These are phyloP conservation scores for Backusella mclennaniae DNA, from an alignment of 192 early-diverging fungal genomes.

Conservation along the genomic window DNA sequence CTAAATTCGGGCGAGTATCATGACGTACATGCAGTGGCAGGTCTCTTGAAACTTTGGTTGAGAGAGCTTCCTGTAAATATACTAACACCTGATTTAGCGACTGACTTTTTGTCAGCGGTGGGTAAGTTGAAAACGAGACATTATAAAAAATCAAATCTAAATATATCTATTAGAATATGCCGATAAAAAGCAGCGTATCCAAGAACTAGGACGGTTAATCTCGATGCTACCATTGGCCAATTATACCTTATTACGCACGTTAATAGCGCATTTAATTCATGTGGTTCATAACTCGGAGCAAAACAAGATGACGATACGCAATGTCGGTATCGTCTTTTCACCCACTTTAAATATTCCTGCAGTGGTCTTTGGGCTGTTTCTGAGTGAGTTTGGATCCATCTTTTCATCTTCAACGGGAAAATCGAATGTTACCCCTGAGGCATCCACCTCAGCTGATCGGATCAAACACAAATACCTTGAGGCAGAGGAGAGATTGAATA, in stretches of 20 bases:
- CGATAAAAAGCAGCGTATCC: conserved; percentile 73
- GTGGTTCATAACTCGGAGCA: conserved; percentile 79
- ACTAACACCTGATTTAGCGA: conserved; percentile 77
- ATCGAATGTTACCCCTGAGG: background rate
- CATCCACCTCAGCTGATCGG: background rate
- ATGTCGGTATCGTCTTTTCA: conserved; percentile 97
- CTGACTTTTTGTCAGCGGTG: conserved; percentile 78
- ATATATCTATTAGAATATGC: conserved; percentile 53
- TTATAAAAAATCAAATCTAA: background rate
- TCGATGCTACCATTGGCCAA: conserved; percentile 80
- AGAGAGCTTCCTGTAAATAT: conserved; percentile 86
- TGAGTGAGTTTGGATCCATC: conserved; percentile 85
- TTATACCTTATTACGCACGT: conserved; percentile 82
- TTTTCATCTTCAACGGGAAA: conserved; percentile 35
- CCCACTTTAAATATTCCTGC: conserved; percentile 93
- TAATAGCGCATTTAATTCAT: conserved; percentile 87
- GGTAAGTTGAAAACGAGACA: conserved; percentile 38
- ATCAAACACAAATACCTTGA: background rate
- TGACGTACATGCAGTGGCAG: conserved; percentile 91
- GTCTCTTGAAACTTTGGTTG: conserved; percentile 90
- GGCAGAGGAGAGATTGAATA: background rate
- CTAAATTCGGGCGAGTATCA: conserved; percentile 58
- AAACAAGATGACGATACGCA: conserved; percentile 96
- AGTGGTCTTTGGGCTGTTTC: conserved; percentile 83
- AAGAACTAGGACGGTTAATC: conserved; percentile 78